Percentiles rank a stretch among this genome's conserved stretches.
These are phyloP conservation scores for Mortierella polycephala DNA, from an alignment of 371 early-diverging fungal genomes.

Conservation along the genomic window DNA sequence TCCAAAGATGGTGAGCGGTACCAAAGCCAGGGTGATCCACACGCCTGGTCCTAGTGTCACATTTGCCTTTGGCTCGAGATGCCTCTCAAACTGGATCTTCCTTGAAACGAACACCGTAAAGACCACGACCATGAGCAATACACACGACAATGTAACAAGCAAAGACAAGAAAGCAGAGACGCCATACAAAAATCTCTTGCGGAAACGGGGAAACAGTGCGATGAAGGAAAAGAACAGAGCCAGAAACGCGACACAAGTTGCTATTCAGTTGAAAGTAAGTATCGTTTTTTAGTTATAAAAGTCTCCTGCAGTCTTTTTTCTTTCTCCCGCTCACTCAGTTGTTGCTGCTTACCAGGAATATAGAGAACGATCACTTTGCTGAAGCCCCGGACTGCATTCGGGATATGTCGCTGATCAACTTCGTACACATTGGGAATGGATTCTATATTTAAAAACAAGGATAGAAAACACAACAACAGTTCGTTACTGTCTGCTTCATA, in stretches of 20 bases:
- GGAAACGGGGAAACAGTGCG: constrained; percentile 27
- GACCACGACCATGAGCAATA: constrained; percentile 33
- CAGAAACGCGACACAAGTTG: constrained; percentile 36
- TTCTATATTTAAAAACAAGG: constrained; percentile 2
- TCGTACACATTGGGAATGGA: constrained; percentile 13
- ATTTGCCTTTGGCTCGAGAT: constrained; percentile 8
- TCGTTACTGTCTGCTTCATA: not conserved
- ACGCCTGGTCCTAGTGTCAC: constrained; percentile 31
- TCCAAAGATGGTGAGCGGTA: constrained; percentile 36
- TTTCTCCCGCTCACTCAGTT: not conserved
- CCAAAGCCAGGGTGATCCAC: constrained; percentile 40
- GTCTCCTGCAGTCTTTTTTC: not conserved
- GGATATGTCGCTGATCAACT: constrained; percentile 27
- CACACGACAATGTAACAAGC: constrained; percentile 24
- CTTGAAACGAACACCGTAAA: constrained; percentile 32
- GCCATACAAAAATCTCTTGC: constrained; percentile 39
- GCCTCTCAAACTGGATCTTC: constrained; percentile 35
- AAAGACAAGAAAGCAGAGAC: constrained; percentile 20
- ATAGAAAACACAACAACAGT: not conserved
- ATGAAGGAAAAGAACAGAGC: constrained; percentile 25
- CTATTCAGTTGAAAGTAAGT: constrained; percentile 6
- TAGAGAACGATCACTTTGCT: constrained; percentile 33
- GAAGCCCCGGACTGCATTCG: constrained; percentile 28
- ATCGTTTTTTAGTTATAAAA: not conserved
- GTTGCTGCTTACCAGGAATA: constrained; percentile 27